Base-by-base conservation (phyloP, 495 filamentous ascomycete genomes). In the Xeromyces bisporus region DNA sequence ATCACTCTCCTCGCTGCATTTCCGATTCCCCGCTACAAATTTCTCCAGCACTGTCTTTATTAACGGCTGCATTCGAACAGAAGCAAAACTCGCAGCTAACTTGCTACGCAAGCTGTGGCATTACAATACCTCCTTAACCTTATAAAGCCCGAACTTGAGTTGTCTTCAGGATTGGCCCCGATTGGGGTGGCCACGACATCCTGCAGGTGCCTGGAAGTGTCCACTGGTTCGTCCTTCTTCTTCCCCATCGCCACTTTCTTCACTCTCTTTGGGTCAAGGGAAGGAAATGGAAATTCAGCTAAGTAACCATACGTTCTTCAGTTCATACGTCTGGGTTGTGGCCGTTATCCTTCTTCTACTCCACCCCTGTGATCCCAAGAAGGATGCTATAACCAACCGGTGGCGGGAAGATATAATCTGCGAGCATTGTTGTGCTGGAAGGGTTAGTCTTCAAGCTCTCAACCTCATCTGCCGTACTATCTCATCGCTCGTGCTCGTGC, bases 11-110 rank as follows among this genome's bases (percentile, higher is more conserved):
- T 33, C 40, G 31, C 28, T 43, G 38, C 33, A 43, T 37, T 35
- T 47, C 42, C 36, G 35, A 40, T 42, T 46, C 36, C 42, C 36
- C 43, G 38, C 48, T 53, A 33, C 43, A 49, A 47, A 46, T 45
- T 39, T 42, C 38, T 21, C 9, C 20, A 21, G 20, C 20, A 21
- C 9, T 9, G 5, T 21, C 20, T 4, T 21, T 21, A 21, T 9
- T 21, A 9, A 21, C 20, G 20, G 20, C 43, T 20, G 6, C 17
- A 18, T 20, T 4, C 29, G 16, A 17, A 17, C 11, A 3, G 10
- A 43, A 42, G 14, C 38, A 34, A 26, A 29, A 35, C 16, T 28
- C 31, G 20, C 29, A 18, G 15, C 15, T 5, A 7, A 15, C 14
- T 18, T n/a, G 15, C 16, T 14, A 11, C 25, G 6, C 25, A 27